Evolutionary conservation across 176 grass and related monocot species (phyloP).

Genomic region (Carex scoparia): DNA sequence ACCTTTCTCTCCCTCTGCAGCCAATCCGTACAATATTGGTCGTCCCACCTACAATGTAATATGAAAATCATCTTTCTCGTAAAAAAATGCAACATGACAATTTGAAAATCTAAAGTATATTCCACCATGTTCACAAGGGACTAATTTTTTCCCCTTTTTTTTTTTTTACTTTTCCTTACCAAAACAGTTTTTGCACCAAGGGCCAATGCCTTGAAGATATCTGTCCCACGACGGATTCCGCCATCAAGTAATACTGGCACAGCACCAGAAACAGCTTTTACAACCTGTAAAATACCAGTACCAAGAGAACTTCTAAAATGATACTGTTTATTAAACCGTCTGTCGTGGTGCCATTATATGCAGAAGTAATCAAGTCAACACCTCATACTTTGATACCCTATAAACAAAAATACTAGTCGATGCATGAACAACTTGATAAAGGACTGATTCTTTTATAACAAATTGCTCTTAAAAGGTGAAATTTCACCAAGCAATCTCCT

Average conservation of each 20-base stretch:
- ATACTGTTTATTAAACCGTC: neutral
- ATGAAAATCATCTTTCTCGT: neutral
- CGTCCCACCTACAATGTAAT: constrained; percentile 51
- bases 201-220: constrained; percentile 78
- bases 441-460: neutral
- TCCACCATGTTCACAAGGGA: neutral
- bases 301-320: too few species aligned
- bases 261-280: constrained; percentile 55
- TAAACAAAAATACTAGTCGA: neutral
- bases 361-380: neutral
- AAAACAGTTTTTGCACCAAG: constrained; percentile 66
- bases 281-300: constrained; percentile 37
- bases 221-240: constrained; percentile 72
- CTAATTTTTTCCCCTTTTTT: neutral
- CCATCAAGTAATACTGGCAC: constrained; percentile 79
- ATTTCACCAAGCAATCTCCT: neutral
- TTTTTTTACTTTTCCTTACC: constrained; percentile 24
- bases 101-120: neutral
- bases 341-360: neutral
- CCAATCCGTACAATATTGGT: constrained; percentile 64
- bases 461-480: neutral
- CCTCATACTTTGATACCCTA: neutral
- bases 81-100: neutral
- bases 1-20: constrained; percentile 59
- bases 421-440: too few species aligned